Evolutionary conservation across 2,329 filamentous ascomycete genomes (phyloP).

Genomic region (Alternaria arborescens): DNA sequence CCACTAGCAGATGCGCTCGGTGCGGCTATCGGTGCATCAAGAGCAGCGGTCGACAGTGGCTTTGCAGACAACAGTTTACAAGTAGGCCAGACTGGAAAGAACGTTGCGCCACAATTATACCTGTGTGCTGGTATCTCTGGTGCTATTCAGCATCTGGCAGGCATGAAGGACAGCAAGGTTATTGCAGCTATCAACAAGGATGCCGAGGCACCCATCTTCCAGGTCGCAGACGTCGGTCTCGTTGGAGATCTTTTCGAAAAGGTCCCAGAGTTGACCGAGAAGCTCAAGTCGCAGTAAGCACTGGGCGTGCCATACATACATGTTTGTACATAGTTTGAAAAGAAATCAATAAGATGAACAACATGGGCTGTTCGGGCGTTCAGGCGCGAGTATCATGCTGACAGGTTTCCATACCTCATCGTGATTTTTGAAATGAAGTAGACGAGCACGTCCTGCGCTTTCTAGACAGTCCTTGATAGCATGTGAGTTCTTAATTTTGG

Average conservation of each 20-base stretch:
- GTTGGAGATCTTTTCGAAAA: conserved; percentile 96
- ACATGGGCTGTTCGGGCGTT: background rate
- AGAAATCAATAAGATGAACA: background rate
- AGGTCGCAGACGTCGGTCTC: conserved; percentile 93
- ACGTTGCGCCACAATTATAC: conserved; percentile 95
- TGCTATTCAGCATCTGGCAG: conserved; percentile 96
- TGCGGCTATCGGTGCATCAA: conserved; percentile 93
- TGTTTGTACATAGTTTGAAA: conserved; percentile 18
- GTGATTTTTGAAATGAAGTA: background rate
- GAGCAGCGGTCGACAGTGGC: conserved; percentile 94
- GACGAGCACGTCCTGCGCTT: background rate
- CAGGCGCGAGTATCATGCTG: background rate
- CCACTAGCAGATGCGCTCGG: conserved; percentile 91
- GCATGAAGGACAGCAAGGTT: conserved; percentile 99
- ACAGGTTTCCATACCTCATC: background rate
- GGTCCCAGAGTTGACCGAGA: conserved; percentile 95
- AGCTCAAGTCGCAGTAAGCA: conserved; percentile 70
- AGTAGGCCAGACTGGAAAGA: conserved; percentile 98
- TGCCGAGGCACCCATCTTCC: conserved; percentile 95
- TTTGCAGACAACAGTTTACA: conserved; percentile 99
- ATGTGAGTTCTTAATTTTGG: background rate
- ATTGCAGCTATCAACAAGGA: conserved; percentile 99
- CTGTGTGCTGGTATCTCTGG: conserved; percentile 95
- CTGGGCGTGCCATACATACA: conserved; percentile 12
- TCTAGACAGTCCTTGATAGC: background rate